Evolutionary conservation across 139 green algal species (phyloP).

Genomic region (Chlorella vulgaris): DNA sequence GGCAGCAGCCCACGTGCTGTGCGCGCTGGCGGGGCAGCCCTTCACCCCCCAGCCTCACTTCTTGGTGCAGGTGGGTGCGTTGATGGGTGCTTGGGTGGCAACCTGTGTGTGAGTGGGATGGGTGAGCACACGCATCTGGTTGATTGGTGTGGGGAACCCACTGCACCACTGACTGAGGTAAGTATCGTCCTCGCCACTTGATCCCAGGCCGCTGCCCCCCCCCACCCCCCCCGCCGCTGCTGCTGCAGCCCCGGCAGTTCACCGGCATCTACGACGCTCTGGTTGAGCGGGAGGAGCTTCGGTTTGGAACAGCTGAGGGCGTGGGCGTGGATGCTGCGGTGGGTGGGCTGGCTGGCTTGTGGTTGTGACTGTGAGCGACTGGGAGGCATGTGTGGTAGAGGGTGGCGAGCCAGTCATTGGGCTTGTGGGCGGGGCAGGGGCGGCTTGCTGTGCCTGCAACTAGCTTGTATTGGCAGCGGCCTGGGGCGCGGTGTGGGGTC

Average conservation of each 20-base stretch:
- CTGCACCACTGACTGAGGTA: too few relatives aligned
- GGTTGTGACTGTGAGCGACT: background rate
- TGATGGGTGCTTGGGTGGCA: background rate
- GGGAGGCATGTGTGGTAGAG: background rate
- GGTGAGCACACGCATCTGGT: background rate
- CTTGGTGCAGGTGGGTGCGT: slow-evolving; percentile 40
- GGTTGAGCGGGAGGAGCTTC: slow-evolving; percentile 74
- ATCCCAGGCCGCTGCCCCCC: background rate
- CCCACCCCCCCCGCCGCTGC: background rate
- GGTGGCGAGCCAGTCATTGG: too few relatives aligned
- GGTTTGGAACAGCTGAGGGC: slow-evolving; percentile 42
- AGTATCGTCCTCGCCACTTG: too few relatives aligned
- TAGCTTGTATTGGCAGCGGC: too few relatives aligned
- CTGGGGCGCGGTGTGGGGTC: too few relatives aligned
- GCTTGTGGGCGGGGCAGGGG: background rate
- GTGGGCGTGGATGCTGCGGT: slow-evolving; percentile 59
- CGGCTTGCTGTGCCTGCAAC: too few relatives aligned
- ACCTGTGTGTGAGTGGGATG: background rate
- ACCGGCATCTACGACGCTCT: slow-evolving; percentile 72
- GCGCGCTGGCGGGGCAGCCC: slow-evolving; percentile 69
- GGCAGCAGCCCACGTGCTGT: slow-evolving; percentile 83
- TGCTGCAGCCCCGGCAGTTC: slow-evolving; percentile 64
- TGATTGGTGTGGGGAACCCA: background rate
- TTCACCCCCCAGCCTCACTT: slow-evolving; percentile 77
- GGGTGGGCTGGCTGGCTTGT: slow-evolving; percentile 32